Percentiles rank a stretch among this genome's conserved stretches.
Conservation (phyloP, 2,329 filamentous ascomycete species). For the Amauroascus niger region DNA sequence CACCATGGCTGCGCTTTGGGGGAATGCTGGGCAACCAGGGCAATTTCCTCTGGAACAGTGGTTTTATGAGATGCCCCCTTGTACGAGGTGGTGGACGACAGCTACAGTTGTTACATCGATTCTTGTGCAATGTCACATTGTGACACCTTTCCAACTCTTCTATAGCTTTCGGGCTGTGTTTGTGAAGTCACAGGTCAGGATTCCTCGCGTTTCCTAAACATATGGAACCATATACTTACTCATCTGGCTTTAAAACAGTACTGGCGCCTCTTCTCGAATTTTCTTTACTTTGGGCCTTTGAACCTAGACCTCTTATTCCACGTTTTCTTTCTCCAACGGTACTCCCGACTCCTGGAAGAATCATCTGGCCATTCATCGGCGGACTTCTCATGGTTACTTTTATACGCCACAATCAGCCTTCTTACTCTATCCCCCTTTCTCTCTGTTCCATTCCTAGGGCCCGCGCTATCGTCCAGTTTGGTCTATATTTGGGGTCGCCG, state of each 20-base stretch:
- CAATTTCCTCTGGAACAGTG: slow-evolving; percentile 83
- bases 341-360: slow-evolving; percentile 89
- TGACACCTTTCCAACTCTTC: slow-evolving; percentile 91
- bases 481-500: slow-evolving; percentile 97
- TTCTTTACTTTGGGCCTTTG: slow-evolving; percentile 93
- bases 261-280: slow-evolving; percentile 92
- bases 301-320: slow-evolving; percentile 93
- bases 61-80: slow-evolving; percentile 98
- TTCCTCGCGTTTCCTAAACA: background rate
- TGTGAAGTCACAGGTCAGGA: slow-evolving; percentile 72
- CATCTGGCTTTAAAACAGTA: slow-evolving; percentile 51
- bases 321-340: slow-evolving; percentile 95
- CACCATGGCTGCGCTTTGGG: slow-evolving; percentile 37
- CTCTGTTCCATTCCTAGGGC: slow-evolving; percentile 88
- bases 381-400: slow-evolving; percentile 86
- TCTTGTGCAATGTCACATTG: slow-evolving; percentile 82
- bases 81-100: slow-evolving; percentile 93
- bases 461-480: slow-evolving; percentile 79
- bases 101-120: slow-evolving; percentile 80
- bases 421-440: slow-evolving; percentile 76
- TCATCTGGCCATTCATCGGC: slow-evolving; percentile 84
- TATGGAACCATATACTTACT: slow-evolving; percentile 5
- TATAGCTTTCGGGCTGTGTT: slow-evolving; percentile 93
- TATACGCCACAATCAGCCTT: slow-evolving; percentile 73
- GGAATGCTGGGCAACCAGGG: slow-evolving; percentile 39